Base-by-base conservation (phyloP, 2,329 filamentous ascomycete species). In the Colletotrichum lupini region DNA sequence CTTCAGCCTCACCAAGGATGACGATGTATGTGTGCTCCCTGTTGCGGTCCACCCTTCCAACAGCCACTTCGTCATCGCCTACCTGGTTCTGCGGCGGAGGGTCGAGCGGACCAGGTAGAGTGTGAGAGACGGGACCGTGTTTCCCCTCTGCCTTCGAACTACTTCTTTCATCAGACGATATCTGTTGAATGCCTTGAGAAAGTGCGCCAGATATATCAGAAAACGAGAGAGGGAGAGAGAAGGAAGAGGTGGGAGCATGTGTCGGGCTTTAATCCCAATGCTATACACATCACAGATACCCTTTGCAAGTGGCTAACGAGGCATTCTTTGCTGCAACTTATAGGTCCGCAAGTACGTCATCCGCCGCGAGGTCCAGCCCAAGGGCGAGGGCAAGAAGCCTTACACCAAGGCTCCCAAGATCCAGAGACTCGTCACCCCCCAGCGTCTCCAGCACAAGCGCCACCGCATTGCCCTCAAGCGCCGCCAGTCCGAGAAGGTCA, bases 331-430 rank as follows among this genome's bases (percentile, higher is more conserved):
- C 72, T 76, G 79, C 78, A 77, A 79, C 81, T 81, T 81, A 32
- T 89, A 96, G 94, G 94, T 97, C 88, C 96, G 97, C 91, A 98
- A 98, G 91, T 99, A 98, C 90, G 97, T 99, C 87, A 98, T 99
- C 84, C 97, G 97, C 86, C 97, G 97, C 87, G 97, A 98, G 87
- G 92, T 99, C 83, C 92, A 95, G 90, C 94, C 95, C 85, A 97
- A 97, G 93, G 94, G 93, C 84, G 97, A 98, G 91, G 96, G 95
- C 89, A 97, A 97, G 90, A 93, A 94, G 89, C 88, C 95, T 82
- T 98, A 98, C 93, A 98, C 96, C 93, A 99, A 99, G 94, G 97
- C 97, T 82, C 97, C 97, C 87, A 97, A 96, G 92, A 99, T 99
- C 89, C 97, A 99, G 93, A 95, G 97, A 86, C 95, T 99, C 82